Conservation (phyloP, 1,139 yeast genomes). For the Protomyces pachydermus region DNA sequence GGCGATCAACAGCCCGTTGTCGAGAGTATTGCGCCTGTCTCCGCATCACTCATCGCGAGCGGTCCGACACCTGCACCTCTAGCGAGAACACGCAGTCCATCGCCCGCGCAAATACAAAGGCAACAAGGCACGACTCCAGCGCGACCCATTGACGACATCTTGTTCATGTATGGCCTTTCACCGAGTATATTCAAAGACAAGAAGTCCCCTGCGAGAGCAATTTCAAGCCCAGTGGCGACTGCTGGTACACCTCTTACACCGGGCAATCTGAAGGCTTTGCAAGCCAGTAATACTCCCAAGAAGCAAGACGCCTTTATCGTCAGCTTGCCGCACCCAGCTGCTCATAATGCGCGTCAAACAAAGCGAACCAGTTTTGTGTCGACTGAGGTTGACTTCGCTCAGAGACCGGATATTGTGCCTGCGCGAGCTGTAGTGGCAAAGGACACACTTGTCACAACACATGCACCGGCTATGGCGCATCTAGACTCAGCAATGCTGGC, state of each 20-base stretch:
- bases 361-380: slow-evolving; percentile 13
- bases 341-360: not conserved
- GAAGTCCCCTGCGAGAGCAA: not conserved
- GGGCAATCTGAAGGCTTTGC: not conserved
- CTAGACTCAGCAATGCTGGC: not conserved
- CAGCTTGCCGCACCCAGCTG: not conserved
- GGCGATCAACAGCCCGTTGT: not conserved
- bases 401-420: not conserved
- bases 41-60: not conserved
- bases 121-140: not conserved
- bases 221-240: not conserved
- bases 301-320: slow-evolving; percentile 14
- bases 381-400: slow-evolving; percentile 1
- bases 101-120: not conserved
- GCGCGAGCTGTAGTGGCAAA: not conserved
- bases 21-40: not conserved
- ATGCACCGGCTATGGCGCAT: not conserved
- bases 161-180: not conserved
- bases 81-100: not conserved
- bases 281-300: slow-evolving; percentile 1
- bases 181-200: not conserved
- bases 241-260: not conserved
- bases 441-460: not conserved
- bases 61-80: not conserved
- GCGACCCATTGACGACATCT: slow-evolving; percentile 6